Conservation (phyloP, 2,329 filamentous ascomycete genomes). For the Fusarium verrucosum region DNA sequence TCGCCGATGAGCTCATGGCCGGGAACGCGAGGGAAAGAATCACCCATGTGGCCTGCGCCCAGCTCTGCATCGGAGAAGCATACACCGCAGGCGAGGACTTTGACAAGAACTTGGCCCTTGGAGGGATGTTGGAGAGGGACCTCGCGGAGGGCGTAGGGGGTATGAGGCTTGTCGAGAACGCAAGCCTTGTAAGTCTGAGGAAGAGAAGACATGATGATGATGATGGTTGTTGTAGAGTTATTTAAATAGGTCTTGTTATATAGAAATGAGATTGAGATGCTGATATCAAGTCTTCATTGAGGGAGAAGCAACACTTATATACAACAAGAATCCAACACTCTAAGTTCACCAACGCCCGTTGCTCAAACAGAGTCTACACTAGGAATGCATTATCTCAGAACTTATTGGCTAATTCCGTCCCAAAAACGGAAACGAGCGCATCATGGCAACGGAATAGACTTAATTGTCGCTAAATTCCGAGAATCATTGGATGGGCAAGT, state of each 20-base stretch:
- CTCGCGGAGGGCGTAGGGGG: constrained; percentile 66
- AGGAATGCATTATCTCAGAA: background rate
- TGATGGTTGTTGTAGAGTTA: background rate
- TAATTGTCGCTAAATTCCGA: background rate
- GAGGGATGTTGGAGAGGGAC: constrained; percentile 65
- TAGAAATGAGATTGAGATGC: background rate
- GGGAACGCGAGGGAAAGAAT: constrained; percentile 68
- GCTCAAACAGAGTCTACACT: background rate
- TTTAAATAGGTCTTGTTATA: background rate
- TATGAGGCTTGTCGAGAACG: constrained; percentile 63
- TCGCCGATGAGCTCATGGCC: constrained; percentile 79
- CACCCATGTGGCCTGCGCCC: constrained; percentile 60
- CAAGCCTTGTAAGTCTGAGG: constrained; percentile 75
- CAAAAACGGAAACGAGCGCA: background rate
- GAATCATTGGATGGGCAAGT: background rate
- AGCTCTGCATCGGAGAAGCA: constrained; percentile 70
- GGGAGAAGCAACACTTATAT: background rate
- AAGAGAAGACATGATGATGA: constrained; percentile 51
- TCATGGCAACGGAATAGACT: background rate
- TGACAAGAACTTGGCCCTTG: constrained; percentile 71
- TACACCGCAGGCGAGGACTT: constrained; percentile 76
- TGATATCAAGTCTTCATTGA: background rate
- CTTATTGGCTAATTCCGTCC: constrained; percentile 6
- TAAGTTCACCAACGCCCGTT: background rate
- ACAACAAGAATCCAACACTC: background rate